Conservation (phyloP, 2,329 filamentous ascomycete species). For the Claviceps arundinis region DNA sequence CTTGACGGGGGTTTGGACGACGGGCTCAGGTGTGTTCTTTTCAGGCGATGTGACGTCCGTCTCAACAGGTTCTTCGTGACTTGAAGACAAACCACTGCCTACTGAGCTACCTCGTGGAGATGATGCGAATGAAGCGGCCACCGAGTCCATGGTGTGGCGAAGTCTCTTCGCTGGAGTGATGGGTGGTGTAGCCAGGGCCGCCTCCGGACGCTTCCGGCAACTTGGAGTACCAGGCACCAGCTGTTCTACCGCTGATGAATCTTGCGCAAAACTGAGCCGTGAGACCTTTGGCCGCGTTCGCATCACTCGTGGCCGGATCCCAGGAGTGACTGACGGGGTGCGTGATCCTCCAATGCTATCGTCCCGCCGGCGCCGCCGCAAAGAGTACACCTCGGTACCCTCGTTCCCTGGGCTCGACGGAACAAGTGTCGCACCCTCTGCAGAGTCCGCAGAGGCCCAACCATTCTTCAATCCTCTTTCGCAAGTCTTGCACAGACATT, state of each 20-base stretch:
- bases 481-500: slow-evolving; percentile 84
- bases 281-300: slow-evolving; percentile 24
- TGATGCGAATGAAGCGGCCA: slow-evolving; percentile 11
- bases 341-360: slow-evolving; percentile 38
- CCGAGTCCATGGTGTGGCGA: slow-evolving; percentile 20
- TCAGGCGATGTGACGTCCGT: slow-evolving; percentile 39
- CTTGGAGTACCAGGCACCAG: slow-evolving; percentile 15
- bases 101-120: slow-evolving; percentile 27
- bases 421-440: slow-evolving; percentile 23
- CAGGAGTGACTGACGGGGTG: slow-evolving; percentile 43
- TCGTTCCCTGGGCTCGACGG: slow-evolving; percentile 42
- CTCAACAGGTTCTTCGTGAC: slow-evolving; percentile 17
- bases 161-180: slow-evolving; percentile 40
- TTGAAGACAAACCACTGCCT: slow-evolving; percentile 14
- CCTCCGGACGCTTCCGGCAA: slow-evolving; percentile 26
- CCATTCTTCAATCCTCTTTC: slow-evolving; percentile 66
- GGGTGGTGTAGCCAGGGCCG: slow-evolving; percentile 38
- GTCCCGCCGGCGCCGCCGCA: slow-evolving; percentile 41
- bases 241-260: slow-evolving; percentile 19
- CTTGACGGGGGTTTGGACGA: slow-evolving; percentile 17
- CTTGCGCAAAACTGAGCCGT: slow-evolving; percentile 19
- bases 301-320: slow-evolving; percentile 37
- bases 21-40: slow-evolving; percentile 29
- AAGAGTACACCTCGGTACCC: slow-evolving; percentile 35
- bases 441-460: slow-evolving; percentile 51